Percentiles rank a stretch among this genome's conserved stretches.
Evolutionary conservation across 2,329 filamentous ascomycete genomes (phyloP).

Genomic region (Pseudogymnoascus sp.): DNA sequence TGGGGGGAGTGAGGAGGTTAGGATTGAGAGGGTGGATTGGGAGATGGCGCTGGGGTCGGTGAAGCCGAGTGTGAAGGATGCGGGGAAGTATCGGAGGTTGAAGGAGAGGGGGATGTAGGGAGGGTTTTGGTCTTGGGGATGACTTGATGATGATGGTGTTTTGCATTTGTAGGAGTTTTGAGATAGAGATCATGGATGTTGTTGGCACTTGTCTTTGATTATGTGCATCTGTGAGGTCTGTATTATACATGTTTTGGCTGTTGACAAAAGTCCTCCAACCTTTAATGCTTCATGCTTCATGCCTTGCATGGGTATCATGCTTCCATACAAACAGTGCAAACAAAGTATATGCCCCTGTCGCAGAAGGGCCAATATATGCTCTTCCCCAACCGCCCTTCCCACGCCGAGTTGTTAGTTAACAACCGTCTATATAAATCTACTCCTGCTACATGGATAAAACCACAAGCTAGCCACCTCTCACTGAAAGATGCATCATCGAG

Average conservation of each 20-base stretch:
- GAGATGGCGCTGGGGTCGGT: constrained; percentile 27
- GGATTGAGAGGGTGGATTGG: constrained; percentile 27
- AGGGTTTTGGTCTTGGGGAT: background rate
- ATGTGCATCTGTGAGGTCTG: background rate
- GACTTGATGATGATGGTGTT: background rate
- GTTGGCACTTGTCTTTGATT: background rate
- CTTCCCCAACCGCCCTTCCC: background rate
- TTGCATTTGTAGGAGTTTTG: background rate
- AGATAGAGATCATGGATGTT: background rate
- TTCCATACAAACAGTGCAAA: constrained; percentile 4
- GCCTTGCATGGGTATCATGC: background rate
- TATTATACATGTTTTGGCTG: background rate
- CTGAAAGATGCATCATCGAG: background rate
- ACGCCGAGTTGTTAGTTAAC: background rate
- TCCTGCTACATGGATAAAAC: background rate
- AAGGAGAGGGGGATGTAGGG: constrained; percentile 30
- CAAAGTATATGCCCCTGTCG: background rate
- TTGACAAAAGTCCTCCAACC: background rate
- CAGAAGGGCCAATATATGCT: background rate
- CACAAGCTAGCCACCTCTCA: background rate
- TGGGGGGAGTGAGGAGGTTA: constrained; percentile 18
- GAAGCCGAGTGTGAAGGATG: constrained; percentile 31
- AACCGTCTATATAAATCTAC: background rate
- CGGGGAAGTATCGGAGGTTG: constrained; percentile 28
- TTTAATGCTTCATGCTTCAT: background rate